phyloP scores from a whole-genome alignment of 805 yeast species.

The Barnettozyma sp. region DNA sequence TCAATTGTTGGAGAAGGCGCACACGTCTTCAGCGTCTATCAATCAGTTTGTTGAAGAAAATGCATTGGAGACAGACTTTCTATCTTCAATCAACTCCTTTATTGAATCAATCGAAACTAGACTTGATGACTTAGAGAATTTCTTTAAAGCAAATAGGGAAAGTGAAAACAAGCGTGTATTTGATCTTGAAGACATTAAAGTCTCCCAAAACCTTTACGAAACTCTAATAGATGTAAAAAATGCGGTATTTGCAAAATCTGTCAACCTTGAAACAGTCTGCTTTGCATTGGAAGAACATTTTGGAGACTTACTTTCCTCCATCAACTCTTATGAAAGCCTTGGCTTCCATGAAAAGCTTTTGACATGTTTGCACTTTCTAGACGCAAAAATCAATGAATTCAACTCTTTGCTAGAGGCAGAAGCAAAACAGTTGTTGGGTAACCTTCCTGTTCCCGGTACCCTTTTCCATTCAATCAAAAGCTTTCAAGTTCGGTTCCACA shows the following conservation, averaged over 20 bases:
- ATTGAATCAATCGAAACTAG: slow-evolving; percentile 23
- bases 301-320: slow-evolving; percentile 20
- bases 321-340: slow-evolving; percentile 18
- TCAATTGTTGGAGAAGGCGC: slow-evolving; percentile 19
- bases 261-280: slow-evolving; percentile 20
- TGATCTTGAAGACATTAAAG: slow-evolving; percentile 16
- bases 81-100: slow-evolving; percentile 20
- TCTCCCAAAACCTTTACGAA: slow-evolving; percentile 22
- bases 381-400: slow-evolving; percentile 35
- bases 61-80: slow-evolving; percentile 18
- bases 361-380: slow-evolving; percentile 32
- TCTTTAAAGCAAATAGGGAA: slow-evolving; percentile 12
- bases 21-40: slow-evolving; percentile 22
- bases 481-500: slow-evolving; percentile 34
- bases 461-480: slow-evolving; percentile 18
- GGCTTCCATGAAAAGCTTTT: slow-evolving; percentile 28
- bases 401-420: slow-evolving; percentile 28
- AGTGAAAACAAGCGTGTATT: slow-evolving; percentile 3
- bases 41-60: slow-evolving; percentile 22
- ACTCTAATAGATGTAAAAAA: slow-evolving; percentile 23
- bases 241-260: slow-evolving; percentile 19
- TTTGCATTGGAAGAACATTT: slow-evolving; percentile 23
- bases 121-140: slow-evolving; percentile 21
- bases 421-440: slow-evolving; percentile 15
- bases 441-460: slow-evolving; percentile 15